A percentile compares a stretch with the other conserved stretches of the same genome.
Evolutionary conservation across 257 asterid genomes (phyloP).

Genomic region (Coffea canephora): DNA sequence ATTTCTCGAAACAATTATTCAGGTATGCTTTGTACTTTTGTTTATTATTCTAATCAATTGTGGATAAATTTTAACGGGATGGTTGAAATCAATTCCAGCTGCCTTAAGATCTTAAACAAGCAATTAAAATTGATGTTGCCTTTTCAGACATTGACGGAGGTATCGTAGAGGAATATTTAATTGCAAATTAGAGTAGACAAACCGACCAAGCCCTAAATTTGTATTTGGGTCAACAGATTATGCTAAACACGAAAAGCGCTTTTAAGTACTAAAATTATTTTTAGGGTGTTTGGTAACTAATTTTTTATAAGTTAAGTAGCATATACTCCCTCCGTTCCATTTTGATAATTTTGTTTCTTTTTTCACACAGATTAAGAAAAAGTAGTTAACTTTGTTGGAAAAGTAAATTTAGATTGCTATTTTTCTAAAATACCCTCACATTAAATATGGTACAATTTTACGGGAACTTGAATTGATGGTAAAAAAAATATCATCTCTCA

Average conservation of each 20-base stretch:
- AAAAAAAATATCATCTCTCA: too few species aligned
- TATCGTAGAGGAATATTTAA: not conserved
- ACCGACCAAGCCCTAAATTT: not conserved
- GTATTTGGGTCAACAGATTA: not conserved
- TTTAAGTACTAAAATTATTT: too few species aligned
- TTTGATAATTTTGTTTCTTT: too few species aligned
- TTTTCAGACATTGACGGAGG: not conserved
- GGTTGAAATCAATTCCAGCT: not conserved
- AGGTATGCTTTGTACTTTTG: not conserved
- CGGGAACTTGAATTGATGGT: too few species aligned
- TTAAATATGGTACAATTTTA: too few species aligned
- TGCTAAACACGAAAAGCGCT: slow-evolving; percentile 3
- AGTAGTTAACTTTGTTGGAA: too few species aligned
- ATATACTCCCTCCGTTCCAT: too few species aligned
- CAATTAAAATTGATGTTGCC: not conserved
- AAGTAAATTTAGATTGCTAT: too few species aligned
- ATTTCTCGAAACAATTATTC: not conserved
- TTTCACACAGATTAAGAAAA: too few species aligned
- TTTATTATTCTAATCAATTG: not conserved
- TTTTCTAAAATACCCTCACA: too few species aligned
- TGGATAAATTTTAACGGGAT: not conserved
- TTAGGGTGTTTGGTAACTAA: too few species aligned
- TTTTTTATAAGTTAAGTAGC: too few species aligned
- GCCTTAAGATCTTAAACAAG: not conserved
- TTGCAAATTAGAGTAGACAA: not conserved